phyloP scores from a whole-genome alignment of 192 early-diverging fungal species.

The Backusella psychrophila region DNA sequence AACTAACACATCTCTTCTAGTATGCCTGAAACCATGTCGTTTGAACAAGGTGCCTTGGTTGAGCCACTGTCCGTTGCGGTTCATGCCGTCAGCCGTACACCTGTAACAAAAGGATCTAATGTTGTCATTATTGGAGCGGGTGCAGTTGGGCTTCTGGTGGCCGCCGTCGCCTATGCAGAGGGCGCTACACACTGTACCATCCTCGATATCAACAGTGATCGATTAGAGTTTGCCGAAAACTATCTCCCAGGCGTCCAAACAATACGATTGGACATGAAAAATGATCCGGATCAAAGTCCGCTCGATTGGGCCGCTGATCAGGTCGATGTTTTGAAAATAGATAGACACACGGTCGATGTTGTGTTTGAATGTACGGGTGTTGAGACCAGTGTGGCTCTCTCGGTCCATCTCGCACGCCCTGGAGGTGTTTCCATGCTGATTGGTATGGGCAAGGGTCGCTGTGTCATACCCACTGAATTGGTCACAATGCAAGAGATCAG shows the following conservation, averaged over 20 bases:
- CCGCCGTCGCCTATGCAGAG: slow-evolving; percentile 25
- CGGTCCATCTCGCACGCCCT: slow-evolving; percentile 16
- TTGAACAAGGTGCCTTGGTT: slow-evolving; percentile 34
- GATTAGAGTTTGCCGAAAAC: slow-evolving; percentile 25
- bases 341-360: slow-evolving; percentile 11
- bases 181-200: slow-evolving; percentile 26
- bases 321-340: neutral
- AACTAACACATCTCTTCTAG: no score
- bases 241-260: slow-evolving; percentile 11
- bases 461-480: slow-evolving; percentile 10
- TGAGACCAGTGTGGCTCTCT: slow-evolving; percentile 29
- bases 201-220: slow-evolving; percentile 29
- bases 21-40: slow-evolving; percentile 29
- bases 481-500: slow-evolving; percentile 26
- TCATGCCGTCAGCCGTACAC: slow-evolving; percentile 28
- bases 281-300: neutral
- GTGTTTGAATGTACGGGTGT: slow-evolving; percentile 33
- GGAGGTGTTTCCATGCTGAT: slow-evolving; percentile 27
- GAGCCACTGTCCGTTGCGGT: slow-evolving; percentile 40
- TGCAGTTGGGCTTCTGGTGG: slow-evolving; percentile 31
- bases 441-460: slow-evolving; percentile 20
- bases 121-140: slow-evolving; percentile 39
- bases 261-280: neutral
- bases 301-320: neutral
- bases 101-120: slow-evolving; percentile 11